Conservation (phyloP, 1,284 basidiomycete species). For the Papiliotrema fonsecae region DNA sequence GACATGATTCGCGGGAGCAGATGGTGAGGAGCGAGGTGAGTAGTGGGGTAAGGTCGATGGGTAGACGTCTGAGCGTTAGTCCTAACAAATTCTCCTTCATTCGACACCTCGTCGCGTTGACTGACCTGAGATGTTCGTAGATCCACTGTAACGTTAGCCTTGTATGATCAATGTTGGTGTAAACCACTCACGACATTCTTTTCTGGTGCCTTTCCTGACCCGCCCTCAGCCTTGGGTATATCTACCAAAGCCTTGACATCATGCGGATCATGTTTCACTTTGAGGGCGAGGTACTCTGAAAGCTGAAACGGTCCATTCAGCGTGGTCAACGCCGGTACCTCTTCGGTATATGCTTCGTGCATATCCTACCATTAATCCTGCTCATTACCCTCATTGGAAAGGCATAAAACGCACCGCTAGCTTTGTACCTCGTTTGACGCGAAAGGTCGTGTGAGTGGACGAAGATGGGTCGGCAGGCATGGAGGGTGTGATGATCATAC, state of each 20-base stretch:
- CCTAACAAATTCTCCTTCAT: background rate
- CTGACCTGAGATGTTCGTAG: conserved; percentile 83
- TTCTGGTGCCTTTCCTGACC: conserved; percentile 48
- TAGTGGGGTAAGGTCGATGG: conserved; percentile 85
- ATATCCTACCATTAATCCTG: background rate
- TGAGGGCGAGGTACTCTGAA: conserved; percentile 87
- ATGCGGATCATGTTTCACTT: conserved; percentile 79
- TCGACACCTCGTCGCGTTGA: background rate
- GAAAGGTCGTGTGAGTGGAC: conserved; percentile 3
- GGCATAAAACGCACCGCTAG: background rate
- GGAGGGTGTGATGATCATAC: background rate
- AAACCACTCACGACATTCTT: conserved; percentile 47
- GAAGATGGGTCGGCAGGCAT: background rate
- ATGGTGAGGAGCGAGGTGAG: conserved; percentile 79
- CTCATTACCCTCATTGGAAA: background rate
- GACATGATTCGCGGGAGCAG: conserved; percentile 77
- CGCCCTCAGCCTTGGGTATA: conserved; percentile 54
- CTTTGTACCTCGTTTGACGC: conserved; percentile 1
- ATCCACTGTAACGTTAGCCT: conserved; percentile 64
- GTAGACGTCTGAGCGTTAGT: conserved; percentile 63
- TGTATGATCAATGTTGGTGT: background rate
- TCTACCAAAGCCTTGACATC: conserved; percentile 77
- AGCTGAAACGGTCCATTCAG: conserved; percentile 88
- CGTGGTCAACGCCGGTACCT: conserved; percentile 31
- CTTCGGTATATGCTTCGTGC: background rate